Percentiles rank a stretch among this genome's conserved stretches.
Evolutionary conservation across 331 rosid genomes (phyloP).

Genomic region (Saraca asoca): DNA sequence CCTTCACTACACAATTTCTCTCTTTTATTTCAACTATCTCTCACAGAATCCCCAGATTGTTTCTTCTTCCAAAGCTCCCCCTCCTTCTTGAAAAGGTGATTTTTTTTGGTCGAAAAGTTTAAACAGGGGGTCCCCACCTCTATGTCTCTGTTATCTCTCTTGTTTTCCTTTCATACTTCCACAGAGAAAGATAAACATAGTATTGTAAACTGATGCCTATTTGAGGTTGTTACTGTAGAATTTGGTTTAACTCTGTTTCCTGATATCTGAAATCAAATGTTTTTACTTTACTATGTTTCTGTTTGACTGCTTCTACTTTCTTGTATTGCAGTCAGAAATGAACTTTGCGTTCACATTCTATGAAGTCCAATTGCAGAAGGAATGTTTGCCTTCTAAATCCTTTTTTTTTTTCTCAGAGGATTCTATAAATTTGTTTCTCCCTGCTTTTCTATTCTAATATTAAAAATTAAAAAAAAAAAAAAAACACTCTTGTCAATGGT

Average conservation of each 20-base stretch:
- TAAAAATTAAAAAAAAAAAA: too few species aligned
- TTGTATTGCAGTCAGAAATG: conserved; percentile 7
- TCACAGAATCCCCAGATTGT: conserved; percentile 36
- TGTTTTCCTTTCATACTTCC: conserved; percentile 39
- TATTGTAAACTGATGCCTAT: conserved; percentile 32
- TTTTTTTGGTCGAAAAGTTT: conserved; percentile 47
- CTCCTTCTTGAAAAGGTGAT: conserved; percentile 63
- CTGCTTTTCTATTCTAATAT: not conserved
- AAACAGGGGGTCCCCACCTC: conserved; percentile 51
- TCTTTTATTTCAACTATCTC: conserved; percentile 26
- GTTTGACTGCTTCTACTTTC: conserved; percentile 19
- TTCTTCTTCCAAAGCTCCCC: conserved; percentile 43
- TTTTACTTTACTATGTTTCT: conserved; percentile 2
- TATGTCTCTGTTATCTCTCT: conserved; percentile 28
- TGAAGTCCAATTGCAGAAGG: conserved; percentile 39
- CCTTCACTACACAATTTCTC: conserved; percentile 15
- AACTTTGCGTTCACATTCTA: not conserved
- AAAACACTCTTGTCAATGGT: not conserved
- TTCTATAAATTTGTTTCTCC: conserved; percentile 36
- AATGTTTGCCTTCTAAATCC: conserved; percentile 41
- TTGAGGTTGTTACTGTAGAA: conserved; percentile 9
- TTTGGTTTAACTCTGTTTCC: conserved; percentile 19
- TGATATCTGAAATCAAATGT: not conserved
- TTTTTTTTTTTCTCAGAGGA: conserved; percentile 37
- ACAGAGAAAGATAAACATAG: conserved; percentile 45